Base-by-base conservation (phyloP, 2,329 filamentous ascomycete genomes). In the Fusarium metavorans region DNA sequence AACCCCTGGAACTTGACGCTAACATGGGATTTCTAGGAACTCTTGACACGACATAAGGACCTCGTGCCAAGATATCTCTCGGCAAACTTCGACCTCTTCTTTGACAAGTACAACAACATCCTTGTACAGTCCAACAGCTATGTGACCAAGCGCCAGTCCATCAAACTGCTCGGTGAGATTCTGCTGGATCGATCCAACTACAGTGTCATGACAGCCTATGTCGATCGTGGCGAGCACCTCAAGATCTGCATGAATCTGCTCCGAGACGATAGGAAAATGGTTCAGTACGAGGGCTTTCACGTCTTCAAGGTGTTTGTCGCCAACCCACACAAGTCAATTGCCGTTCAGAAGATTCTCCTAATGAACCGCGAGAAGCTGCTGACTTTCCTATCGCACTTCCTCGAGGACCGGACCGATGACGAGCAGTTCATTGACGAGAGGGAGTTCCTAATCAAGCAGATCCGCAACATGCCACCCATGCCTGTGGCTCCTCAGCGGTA, bases 271-370 rank as follows among this genome's bases (percentile, higher is more conserved):
- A 91, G 96, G 77, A 97, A 97, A 84, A 99, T 99, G 95, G 97
- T 99, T 72, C 97, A 98, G 84, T 99, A 99, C 82, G 97, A 99
- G 83, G 97, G 95, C 9, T 99, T 99, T 83, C 97, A 99, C 82
- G 96, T 99, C 48, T 99, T 99, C 89, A 99, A 99, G 87, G 96
- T 99, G 72, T 99, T 99, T 84, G 97, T 98, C 64, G 97, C 97
- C 70, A 99, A 99, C 82, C 97, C 97, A 9, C 95, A 98, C 87
- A 99, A 99, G 85, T 97, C 95, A n/a, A 88, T 96, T 70, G 94
- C 95, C 37, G 97, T 99, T 58, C 95, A 98, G 82, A 94, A 96
- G 81, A 98, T 99, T 80, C 86, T 99, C 74, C 92, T 98, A 77
- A 98, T 98, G 90, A 99, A 99, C 82, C 92, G 95, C 68, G 95